A percentile compares a stretch with the other conserved stretches of the same genome.
Conservation (phyloP, 352 stramenopile genomes). For the Phytopythium sindhum region DNA sequence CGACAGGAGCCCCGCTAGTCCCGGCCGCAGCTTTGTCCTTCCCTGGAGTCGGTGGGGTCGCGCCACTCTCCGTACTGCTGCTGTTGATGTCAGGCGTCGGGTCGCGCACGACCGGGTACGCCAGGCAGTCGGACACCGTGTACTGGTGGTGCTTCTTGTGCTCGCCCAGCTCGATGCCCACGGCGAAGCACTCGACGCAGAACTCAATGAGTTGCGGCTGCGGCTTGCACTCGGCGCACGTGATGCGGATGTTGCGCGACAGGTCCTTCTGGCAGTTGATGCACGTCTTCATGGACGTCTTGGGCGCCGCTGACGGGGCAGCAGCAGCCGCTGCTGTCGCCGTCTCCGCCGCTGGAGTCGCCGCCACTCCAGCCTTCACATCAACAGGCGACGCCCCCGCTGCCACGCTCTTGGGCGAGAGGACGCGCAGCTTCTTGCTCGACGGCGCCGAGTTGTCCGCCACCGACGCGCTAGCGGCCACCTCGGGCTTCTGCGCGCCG, state of each 20-base stretch:
- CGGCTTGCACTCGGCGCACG: conserved; percentile 67
- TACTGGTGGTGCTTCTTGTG: conserved; percentile 84
- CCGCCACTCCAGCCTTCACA: background rate
- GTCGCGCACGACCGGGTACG: conserved; percentile 70
- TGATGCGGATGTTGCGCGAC: conserved; percentile 82
- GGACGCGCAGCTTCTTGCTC: conserved; percentile 27
- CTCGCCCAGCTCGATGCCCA: conserved; percentile 69
- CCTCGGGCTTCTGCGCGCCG: conserved; percentile 16
- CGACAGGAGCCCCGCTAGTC: conserved; percentile 16
- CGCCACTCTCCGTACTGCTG: conserved; percentile 5
- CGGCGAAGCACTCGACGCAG: conserved; percentile 95
- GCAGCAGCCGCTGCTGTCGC: conserved; percentile 4
- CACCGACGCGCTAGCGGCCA: conserved; percentile 7
- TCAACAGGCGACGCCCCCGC: background rate
- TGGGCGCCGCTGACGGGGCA: conserved; percentile 13
- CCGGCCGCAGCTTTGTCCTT: conserved; percentile 11
- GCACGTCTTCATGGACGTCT: conserved; percentile 57
- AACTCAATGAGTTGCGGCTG: conserved; percentile 72
- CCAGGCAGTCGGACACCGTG: conserved; percentile 78
- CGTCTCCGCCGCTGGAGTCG: background rate
- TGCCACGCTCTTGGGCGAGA: conserved; percentile 2
- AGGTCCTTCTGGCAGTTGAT: conserved; percentile 86
- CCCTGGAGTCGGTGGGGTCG: conserved; percentile 9
- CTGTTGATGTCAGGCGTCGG: conserved; percentile 8
- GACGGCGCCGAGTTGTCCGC: conserved; percentile 11